phyloP scores from a whole-genome alignment of 1,284 basidiomycete species.

The Naganishia sp. region DNA sequence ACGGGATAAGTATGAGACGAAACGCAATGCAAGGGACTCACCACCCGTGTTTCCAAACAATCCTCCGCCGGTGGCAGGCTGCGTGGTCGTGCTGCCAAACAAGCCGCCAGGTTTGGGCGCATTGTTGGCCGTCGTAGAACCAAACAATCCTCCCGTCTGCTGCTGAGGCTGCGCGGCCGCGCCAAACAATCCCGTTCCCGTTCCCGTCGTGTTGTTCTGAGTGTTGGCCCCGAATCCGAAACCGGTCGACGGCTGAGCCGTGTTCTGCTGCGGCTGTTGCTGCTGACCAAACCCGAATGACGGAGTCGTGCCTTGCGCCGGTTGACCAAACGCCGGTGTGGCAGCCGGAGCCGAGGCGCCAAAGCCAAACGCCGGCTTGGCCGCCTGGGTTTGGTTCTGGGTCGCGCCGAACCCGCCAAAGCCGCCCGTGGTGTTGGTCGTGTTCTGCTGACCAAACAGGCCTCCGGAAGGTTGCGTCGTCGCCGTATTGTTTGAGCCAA shows the following conservation, averaged over 20 bases:
- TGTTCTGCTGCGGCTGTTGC: slow-evolving; percentile 37
- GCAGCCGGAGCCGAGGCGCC: slow-evolving; percentile 35
- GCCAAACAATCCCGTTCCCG: slow-evolving; percentile 42
- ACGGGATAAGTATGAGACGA: not conserved
- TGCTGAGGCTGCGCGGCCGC: slow-evolving; percentile 43
- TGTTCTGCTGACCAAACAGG: slow-evolving; percentile 38
- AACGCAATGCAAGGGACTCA: slow-evolving; percentile 15
- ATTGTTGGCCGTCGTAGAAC: slow-evolving; percentile 34
- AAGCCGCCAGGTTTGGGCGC: slow-evolving; percentile 48
- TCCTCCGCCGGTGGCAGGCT: slow-evolving; percentile 40
- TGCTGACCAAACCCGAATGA: slow-evolving; percentile 48
- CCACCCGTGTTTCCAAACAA: slow-evolving; percentile 45
- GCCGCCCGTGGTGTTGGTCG: slow-evolving; percentile 18
- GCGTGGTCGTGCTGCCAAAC: slow-evolving; percentile 45
- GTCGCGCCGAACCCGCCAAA: slow-evolving; percentile 33
- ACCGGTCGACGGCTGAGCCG: slow-evolving; percentile 37
- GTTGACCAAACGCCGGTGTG: slow-evolving; percentile 46
- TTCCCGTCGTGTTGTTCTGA: slow-evolving; percentile 27
- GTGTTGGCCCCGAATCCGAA: slow-evolving; percentile 41
- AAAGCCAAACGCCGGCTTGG: slow-evolving; percentile 33
- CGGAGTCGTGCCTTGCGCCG: slow-evolving; percentile 40
- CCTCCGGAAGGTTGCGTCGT: slow-evolving; percentile 33
- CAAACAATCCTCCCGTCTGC: slow-evolving; percentile 47
- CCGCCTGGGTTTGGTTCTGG: slow-evolving; percentile 28
- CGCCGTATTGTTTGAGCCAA: slow-evolving; percentile 44